Evolutionary conservation across 805 yeast genomes (phyloP).

Genomic region (Kuraishia floccosa): DNA sequence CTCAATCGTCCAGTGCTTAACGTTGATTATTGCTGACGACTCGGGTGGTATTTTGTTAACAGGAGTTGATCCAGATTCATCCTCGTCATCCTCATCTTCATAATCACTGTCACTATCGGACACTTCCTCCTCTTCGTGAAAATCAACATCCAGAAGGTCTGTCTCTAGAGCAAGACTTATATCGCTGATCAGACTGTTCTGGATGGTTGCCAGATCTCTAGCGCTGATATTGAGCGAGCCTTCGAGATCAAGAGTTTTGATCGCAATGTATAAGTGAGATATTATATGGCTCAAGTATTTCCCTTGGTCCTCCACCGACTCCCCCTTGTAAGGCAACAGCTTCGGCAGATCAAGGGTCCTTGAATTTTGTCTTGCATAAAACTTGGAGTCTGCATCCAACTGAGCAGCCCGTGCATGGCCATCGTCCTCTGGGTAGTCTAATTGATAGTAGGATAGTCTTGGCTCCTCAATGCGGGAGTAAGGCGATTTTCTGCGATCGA

Average conservation of each 20-base stretch:
- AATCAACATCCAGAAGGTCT: conserved; percentile 22
- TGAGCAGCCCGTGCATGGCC: conserved; percentile 14
- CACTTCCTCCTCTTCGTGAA: conserved; percentile 21
- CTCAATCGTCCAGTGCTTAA: conserved; percentile 83
- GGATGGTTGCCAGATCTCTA: conserved; percentile 32
- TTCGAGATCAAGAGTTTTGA: conserved; percentile 61
- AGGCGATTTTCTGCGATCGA: too few species aligned
- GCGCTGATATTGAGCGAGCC: conserved; percentile 60
- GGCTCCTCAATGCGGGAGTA: too few species aligned
- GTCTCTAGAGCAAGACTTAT: too few species aligned
- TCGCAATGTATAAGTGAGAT: conserved; percentile 67
- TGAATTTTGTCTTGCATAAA: conserved; percentile 11
- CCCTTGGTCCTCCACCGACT: conserved; percentile 56
- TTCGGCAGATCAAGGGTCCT: conserved; percentile 12
- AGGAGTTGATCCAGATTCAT: conserved; percentile 28
- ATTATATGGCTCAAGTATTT: conserved; percentile 71
- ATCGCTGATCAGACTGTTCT: too few species aligned
- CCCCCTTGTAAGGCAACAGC: conserved; percentile 63
- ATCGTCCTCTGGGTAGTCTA: conserved; percentile 50
- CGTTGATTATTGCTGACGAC: conserved; percentile 64
- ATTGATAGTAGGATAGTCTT: conserved; percentile 20
- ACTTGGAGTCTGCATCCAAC: conserved; percentile 10
- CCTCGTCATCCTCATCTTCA: conserved; percentile 26
- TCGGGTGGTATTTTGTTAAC: conserved; percentile 54
- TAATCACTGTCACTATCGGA: conserved; percentile 24